Evolutionary conservation across 441 rosid species (phyloP).

Genomic region (Omphalea diandra): DNA sequence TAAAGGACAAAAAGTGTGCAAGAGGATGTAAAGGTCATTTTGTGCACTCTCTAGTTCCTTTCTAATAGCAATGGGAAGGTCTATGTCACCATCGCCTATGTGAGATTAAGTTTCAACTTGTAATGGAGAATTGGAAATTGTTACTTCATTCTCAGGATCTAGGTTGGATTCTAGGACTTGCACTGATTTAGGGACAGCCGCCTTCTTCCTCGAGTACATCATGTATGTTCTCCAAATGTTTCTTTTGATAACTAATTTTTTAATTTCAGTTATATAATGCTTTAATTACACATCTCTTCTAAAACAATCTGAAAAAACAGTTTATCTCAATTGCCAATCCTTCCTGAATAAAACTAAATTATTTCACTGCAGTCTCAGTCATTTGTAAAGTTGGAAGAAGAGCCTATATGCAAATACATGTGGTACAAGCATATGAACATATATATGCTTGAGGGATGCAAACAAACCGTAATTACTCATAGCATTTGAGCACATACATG

Average conservation of each 20-base stretch:
- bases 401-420: background rate
- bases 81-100: too few relatives aligned
- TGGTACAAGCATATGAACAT: background rate
- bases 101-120: too few relatives aligned
- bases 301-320: background rate
- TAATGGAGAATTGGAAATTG: too few relatives aligned
- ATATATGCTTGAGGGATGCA: background rate
- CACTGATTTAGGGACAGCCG: too few relatives aligned
- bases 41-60: conserved; percentile 12
- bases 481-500: background rate
- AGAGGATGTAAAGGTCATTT: conserved; percentile 11
- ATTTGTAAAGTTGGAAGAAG: background rate
- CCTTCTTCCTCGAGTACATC: too few relatives aligned
- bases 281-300: background rate
- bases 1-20: conserved; percentile 5
- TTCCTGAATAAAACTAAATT: background rate
- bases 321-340: background rate
- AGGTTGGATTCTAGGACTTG: too few relatives aligned
- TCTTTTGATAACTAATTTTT: too few relatives aligned
- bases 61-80: too few relatives aligned
- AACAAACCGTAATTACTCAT: background rate
- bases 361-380: background rate
- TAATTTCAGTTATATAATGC: too few relatives aligned
- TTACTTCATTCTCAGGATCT: too few relatives aligned
- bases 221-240: too few relatives aligned